Conservation (phyloP, 495 filamentous ascomycete species). For the Trichoderma erinaceum region DNA sequence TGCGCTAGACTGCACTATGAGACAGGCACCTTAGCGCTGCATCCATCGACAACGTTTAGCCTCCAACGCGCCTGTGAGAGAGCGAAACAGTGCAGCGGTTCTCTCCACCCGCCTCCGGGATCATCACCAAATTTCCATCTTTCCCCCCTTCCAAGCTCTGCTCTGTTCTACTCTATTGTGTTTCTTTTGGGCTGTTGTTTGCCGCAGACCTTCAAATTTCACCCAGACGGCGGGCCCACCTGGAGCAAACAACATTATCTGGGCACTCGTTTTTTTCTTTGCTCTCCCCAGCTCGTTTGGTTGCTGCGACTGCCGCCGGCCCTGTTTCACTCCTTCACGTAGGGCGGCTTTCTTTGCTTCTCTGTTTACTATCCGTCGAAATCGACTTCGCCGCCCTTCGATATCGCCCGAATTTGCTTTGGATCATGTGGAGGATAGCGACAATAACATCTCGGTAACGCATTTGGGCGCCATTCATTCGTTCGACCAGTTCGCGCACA, state of each 20-base stretch:
- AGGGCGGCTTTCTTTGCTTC: background rate
- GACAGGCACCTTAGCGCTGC: constrained; percentile 5
- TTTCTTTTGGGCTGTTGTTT: background rate
- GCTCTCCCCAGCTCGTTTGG: background rate
- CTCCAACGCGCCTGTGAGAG: background rate
- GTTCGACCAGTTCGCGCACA: background rate
- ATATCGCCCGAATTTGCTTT: background rate
- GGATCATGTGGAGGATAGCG: background rate
- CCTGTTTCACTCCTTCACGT: background rate
- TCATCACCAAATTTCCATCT: background rate
- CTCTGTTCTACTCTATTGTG: no score
- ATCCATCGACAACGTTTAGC: constrained; percentile 10
- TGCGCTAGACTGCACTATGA: constrained; percentile 9
- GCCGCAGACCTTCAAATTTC: background rate
- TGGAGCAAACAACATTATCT: constrained; percentile 5
- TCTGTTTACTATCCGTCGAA: background rate
- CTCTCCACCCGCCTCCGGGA: constrained; percentile 2
- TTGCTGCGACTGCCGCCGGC: background rate
- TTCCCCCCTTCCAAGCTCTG: background rate
- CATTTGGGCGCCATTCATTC: constrained; percentile 10
- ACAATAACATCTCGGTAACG: background rate
- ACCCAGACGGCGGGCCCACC: constrained; percentile 12
- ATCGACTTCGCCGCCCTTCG: background rate
- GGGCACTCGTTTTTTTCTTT: background rate
- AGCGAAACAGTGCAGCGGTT: background rate